Conservation (phyloP, 2,329 filamentous ascomycete genomes). For the Arthrobotrys megalospora region DNA sequence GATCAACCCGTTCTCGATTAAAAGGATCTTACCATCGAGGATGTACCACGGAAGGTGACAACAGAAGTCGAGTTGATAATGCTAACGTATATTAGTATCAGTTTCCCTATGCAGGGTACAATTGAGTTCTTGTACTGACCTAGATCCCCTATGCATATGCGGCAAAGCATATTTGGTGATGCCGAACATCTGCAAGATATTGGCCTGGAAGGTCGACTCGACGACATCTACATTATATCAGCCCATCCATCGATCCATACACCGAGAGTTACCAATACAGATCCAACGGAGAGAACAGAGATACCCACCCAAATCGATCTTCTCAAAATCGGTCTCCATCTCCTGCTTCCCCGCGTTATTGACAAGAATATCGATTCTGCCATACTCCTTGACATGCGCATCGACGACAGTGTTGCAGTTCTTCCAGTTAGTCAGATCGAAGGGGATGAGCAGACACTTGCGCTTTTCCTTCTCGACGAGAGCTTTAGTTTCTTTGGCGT, state of each 20-base stretch:
- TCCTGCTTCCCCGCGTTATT: constrained; percentile 69
- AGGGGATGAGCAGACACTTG: constrained; percentile 70
- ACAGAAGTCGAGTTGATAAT: constrained; percentile 74
- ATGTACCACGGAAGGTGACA: constrained; percentile 72
- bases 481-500: constrained; percentile 72
- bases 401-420: constrained; percentile 72
- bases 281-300: background rate
- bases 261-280: background rate
- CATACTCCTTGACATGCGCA: constrained; percentile 71
- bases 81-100: constrained; percentile 63
- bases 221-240: constrained; percentile 67
- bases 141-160: constrained; percentile 71
- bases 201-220: constrained; percentile 73
- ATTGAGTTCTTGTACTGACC: constrained; percentile 62
- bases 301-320: constrained; percentile 70
- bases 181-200: constrained; percentile 75
- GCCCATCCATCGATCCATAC: background rate
- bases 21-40: constrained; percentile 66
- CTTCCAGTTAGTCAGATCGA: constrained; percentile 71
- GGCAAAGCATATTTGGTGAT: constrained; percentile 73
- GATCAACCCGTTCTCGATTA: background rate
- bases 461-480: constrained; percentile 71
- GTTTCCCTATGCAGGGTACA: constrained; percentile 66
- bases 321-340: constrained; percentile 68
- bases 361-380: constrained; percentile 71